Base-by-base conservation (phyloP, 768 basidiomycete species). In the Mycena polygramma region DNA sequence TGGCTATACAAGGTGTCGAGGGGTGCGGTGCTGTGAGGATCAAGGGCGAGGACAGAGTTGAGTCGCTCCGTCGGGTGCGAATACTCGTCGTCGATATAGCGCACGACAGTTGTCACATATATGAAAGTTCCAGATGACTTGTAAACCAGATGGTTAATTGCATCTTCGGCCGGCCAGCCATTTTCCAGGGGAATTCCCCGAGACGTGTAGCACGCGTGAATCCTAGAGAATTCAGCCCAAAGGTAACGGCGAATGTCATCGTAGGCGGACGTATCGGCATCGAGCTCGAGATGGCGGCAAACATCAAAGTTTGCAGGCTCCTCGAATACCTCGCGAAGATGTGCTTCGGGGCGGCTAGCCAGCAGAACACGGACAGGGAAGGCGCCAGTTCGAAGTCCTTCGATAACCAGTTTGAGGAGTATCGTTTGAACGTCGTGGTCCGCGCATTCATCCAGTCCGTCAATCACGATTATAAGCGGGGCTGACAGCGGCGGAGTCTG, bases 81-180 rank as follows among this genome's bases (percentile, higher is more conserved):
- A 30, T 54, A 60, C 41, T 57, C 67, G 15, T 69, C 61, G 37
- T 55, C 68, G 10, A 69, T 22, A 15, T 61, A 68, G 4, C 67
- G 67, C 43, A 68, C 2, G 17, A 68, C 60, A 20, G 67, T 68
- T 11, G 61, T 36, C 2, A 45, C 68, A 26, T 63, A 69, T 2
- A 69, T 67, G 43, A 67, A 67, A 45, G 58, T 67, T 13, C 66
- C 66, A 22, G 66, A 67, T 2, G 66, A 67, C 15, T 61, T 67
- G 52, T 54, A 2, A 14, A 67, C 66, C 43, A 69, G n/a, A 20
- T 63, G 37, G 39, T 48, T 30, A 37, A 68, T 68, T 0, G n/a
- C 8, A 52, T 37, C 36, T 45, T 52, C 26, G 0, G 51, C 52
- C 8, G 66, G 66, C 66, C 66, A 68, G 13, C 36, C 53, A 15